These are phyloP conservation scores for Xylariomycetidae sp. DNA, from an alignment of 2,329 filamentous ascomycete genomes.

Conservation along the genomic window DNA sequence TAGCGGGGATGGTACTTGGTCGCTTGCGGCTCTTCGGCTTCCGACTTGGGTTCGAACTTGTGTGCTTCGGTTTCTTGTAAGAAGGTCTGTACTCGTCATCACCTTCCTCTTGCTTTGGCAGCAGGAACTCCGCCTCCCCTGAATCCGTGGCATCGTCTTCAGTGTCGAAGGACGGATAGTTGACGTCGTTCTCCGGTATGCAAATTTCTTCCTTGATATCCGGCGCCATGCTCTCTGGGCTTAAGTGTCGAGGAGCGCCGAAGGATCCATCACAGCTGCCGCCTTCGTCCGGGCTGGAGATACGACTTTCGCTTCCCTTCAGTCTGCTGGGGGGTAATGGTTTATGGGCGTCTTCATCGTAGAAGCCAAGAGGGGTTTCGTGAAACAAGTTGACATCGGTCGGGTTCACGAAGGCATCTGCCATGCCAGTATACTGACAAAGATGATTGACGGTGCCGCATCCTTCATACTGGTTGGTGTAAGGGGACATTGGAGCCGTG, in stretches of 20 bases:
- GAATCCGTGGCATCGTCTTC: slow-evolving; percentile 12
- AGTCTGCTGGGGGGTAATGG: slow-evolving; percentile 22
- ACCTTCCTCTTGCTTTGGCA: slow-evolving; percentile 15
- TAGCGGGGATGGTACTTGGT: slow-evolving; percentile 9
- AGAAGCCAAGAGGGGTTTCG: slow-evolving; percentile 21
- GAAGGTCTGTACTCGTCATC: slow-evolving; percentile 20
- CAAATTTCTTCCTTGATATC: slow-evolving; percentile 21
- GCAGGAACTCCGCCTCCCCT: slow-evolving; percentile 7
- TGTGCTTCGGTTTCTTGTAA: slow-evolving; percentile 14
- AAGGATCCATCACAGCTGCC: slow-evolving; percentile 11
- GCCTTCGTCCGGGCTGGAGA: slow-evolving; percentile 15
- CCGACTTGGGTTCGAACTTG: slow-evolving; percentile 9
- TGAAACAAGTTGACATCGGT: slow-evolving; percentile 28
- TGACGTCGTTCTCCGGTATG: slow-evolving; percentile 11
- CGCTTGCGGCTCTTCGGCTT: slow-evolving; percentile 19
- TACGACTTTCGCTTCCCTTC: slow-evolving; percentile 28
- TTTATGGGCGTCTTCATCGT: slow-evolving; percentile 20
- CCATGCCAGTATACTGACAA: slow-evolving; percentile 25
- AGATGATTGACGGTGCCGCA: slow-evolving; percentile 20
- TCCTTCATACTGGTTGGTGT: slow-evolving; percentile 18
- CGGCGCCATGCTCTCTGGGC: slow-evolving; percentile 19
- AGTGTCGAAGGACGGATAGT: slow-evolving; percentile 11
- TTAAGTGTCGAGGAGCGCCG: slow-evolving; percentile 16
- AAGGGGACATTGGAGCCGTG: slow-evolving; percentile 25
- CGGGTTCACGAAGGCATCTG: slow-evolving; percentile 28